These are phyloP conservation scores for Smittium culicis DNA, from an alignment of 371 early-diverging fungal species.

Conservation along the genomic window DNA sequence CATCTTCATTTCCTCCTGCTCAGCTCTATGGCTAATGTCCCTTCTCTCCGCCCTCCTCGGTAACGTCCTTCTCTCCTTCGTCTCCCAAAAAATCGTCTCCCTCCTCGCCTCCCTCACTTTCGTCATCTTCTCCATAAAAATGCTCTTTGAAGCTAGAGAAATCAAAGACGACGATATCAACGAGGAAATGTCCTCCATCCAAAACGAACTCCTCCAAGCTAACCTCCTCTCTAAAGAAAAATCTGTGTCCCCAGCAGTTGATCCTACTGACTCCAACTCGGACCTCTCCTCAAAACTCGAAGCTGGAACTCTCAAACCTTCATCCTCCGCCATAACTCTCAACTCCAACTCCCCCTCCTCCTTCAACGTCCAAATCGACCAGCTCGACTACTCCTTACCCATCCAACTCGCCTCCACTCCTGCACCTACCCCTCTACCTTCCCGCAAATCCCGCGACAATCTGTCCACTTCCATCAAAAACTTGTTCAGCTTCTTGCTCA, in stretches of 20 bases:
- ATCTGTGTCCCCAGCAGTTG: constrained; percentile 35
- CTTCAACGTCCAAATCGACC: constrained; percentile 16
- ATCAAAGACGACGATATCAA: constrained; percentile 76
- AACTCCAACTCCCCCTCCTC: too few species aligned
- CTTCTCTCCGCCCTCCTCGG: constrained; percentile 84
- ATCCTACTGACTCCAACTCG: constrained; percentile 16
- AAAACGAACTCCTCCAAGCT: constrained; percentile 66
- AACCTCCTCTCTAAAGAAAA: constrained; percentile 46
- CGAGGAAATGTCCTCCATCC: constrained; percentile 81
- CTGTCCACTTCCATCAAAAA: constrained; percentile 17
- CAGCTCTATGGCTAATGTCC: constrained; percentile 83
- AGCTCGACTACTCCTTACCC: constrained; percentile 2
- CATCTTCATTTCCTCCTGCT: constrained; percentile 75
- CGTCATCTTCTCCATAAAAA: constrained; percentile 76
- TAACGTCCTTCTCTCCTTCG: constrained; percentile 66
- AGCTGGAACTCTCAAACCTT: background rate
- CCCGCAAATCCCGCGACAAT: background rate
- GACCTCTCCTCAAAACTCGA: constrained; percentile 3
- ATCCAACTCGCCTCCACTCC: background rate
- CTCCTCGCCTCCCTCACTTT: constrained; percentile 68
- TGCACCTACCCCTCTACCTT: background rate
- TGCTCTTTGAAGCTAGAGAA: constrained; percentile 67
- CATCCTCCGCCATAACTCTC: background rate
- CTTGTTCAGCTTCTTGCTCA: constrained; percentile 46
- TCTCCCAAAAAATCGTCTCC: constrained; percentile 75